phyloP scores from a whole-genome alignment of 1,284 basidiomycete genomes.

The Vanrija pseudolonga region DNA sequence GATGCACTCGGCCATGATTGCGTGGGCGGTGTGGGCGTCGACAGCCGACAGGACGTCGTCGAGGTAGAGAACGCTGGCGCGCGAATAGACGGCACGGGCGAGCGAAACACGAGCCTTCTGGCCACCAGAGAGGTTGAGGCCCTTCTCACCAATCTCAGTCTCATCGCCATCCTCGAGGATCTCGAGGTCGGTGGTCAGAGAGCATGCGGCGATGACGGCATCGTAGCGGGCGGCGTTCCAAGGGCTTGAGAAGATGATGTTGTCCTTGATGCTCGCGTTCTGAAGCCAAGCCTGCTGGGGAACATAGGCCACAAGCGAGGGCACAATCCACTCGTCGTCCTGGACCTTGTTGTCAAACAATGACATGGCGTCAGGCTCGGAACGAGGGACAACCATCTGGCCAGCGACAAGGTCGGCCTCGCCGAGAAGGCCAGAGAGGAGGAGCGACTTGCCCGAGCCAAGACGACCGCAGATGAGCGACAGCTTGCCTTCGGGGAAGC shows the following conservation, averaged over 20 bases:
- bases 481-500: constrained; percentile 73
- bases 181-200: constrained; percentile 72
- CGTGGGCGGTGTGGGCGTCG: constrained; percentile 79
- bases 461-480: constrained; percentile 71
- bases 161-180: constrained; percentile 93
- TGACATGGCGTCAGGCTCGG: constrained; percentile 72
- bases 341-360: constrained; percentile 50
- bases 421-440: constrained; percentile 76
- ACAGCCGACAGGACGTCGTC: constrained; percentile 67
- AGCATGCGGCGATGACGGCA: constrained; percentile 71
- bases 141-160: constrained; percentile 57
- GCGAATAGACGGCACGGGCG: constrained; percentile 89
- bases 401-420: constrained; percentile 80
- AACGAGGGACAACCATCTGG: constrained; percentile 68
- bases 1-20: constrained; percentile 75
- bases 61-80: constrained; percentile 76
- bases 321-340: constrained; percentile 68
- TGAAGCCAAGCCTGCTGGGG: constrained; percentile 74
- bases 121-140: constrained; percentile 82
- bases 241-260: constrained; percentile 85
- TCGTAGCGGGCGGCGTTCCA: constrained; percentile 73
- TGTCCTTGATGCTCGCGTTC: constrained; percentile 90
- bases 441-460: constrained; percentile 71
- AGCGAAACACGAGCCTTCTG: constrained; percentile 89
- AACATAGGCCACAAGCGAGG: constrained; percentile 74